phyloP scores from a whole-genome alignment of 306 rosid genomes.

The Oxytropis ochrocephala region DNA sequence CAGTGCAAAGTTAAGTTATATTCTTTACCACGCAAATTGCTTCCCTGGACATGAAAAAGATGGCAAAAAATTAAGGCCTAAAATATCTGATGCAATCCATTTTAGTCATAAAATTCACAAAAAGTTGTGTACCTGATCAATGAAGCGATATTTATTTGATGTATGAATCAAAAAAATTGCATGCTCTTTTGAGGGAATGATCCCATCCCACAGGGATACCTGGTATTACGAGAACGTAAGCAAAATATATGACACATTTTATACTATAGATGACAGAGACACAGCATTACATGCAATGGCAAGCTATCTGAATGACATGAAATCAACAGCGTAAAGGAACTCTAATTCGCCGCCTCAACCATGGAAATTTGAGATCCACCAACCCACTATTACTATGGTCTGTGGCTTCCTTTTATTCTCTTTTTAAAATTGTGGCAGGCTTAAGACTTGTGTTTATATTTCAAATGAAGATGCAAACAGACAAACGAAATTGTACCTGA shows the following conservation, averaged over 20 bases:
- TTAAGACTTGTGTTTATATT: background rate
- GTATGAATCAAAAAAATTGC: slow-evolving; percentile 79
- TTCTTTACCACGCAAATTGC: slow-evolving; percentile 75
- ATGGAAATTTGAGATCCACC: background rate
- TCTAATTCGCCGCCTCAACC: background rate
- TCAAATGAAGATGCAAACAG: background rate
- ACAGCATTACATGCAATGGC: slow-evolving; percentile 1
- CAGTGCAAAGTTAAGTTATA: slow-evolving; percentile 92
- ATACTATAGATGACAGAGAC: background rate
- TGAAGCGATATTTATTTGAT: slow-evolving; percentile 78
- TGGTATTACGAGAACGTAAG: slow-evolving; percentile 14
- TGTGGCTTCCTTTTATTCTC: background rate
- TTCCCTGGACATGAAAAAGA: slow-evolving; percentile 48
- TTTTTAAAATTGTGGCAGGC: background rate
- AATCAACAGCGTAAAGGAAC: background rate
- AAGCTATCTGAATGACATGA: slow-evolving; percentile 2
- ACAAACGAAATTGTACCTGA: slow-evolving; percentile 48
- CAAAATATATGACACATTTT: background rate
- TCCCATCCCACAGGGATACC: slow-evolving; percentile 97
- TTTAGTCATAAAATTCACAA: background rate
- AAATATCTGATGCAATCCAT: slow-evolving; percentile 8
- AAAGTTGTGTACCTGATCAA: slow-evolving; percentile 60
- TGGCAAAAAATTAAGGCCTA: background rate
- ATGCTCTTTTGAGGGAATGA: slow-evolving; percentile 74
- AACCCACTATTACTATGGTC: background rate